Evolutionary conservation across 306 rosid species (phyloP).

Genomic region (Fragaria vesca): DNA sequence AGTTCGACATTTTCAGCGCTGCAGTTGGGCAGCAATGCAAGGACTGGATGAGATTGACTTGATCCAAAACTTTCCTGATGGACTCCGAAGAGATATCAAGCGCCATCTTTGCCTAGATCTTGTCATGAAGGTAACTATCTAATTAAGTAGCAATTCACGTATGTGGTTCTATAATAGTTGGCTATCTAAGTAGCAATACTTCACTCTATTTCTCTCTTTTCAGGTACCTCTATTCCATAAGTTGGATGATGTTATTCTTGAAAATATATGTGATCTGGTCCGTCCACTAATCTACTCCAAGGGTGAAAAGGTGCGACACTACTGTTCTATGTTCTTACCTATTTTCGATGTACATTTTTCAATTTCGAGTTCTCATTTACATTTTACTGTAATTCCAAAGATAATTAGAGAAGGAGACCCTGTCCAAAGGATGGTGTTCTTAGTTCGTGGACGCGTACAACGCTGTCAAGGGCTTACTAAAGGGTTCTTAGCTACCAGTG

Average conservation of each 20-base stretch:
- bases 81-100: constrained; percentile 40
- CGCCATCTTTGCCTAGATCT: constrained; percentile 45
- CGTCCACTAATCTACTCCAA: constrained; percentile 31
- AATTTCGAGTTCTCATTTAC: background rate
- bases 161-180: background rate
- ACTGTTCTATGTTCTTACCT: background rate
- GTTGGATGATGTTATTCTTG: constrained; percentile 38
- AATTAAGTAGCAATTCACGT: background rate
- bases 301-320: constrained; percentile 35
- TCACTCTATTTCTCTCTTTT: background rate
- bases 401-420: constrained; percentile 45
- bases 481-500: constrained; percentile 31
- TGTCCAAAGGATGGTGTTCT: constrained; percentile 38
- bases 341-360: background rate
- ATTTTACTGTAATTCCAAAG: constrained; percentile 11
- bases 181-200: too few species aligned
- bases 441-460: constrained; percentile 25
- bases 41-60: constrained; percentile 36
- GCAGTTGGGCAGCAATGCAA: constrained; percentile 31
- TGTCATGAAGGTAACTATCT: constrained; percentile 30
- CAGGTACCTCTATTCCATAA: constrained; percentile 40
- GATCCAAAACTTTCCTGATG: constrained; percentile 36
- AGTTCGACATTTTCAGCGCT: constrained; percentile 32
- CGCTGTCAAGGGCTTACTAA: constrained; percentile 36
- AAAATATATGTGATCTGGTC: constrained; percentile 37